Conservation (phyloP, 306 rosid species). For the Medicago arabica region DNA sequence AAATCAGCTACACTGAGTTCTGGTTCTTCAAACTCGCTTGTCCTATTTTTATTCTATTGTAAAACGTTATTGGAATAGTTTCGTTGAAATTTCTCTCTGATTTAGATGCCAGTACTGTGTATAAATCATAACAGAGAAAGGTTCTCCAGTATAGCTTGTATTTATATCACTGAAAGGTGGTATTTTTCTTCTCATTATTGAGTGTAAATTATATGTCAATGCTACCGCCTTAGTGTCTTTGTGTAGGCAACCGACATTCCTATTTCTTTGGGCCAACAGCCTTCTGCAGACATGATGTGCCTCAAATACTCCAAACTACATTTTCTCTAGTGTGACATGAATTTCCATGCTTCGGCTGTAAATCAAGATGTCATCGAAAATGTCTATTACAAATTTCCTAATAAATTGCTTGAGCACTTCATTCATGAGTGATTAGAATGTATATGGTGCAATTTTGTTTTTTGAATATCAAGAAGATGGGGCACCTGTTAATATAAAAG, state of each 20-base stretch:
- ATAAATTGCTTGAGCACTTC: not conserved
- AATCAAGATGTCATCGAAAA: not conserved
- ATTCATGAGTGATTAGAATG: not conserved
- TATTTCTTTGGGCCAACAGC: not conserved
- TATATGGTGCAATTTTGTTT: not conserved
- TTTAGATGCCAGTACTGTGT: not conserved
- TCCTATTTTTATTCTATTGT: slow-evolving; percentile 14
- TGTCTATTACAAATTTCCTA: not conserved
- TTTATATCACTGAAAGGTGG: slow-evolving; percentile 11
- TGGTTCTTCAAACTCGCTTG: slow-evolving; percentile 8
- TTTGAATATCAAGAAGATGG: not conserved
- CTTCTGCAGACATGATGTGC: slow-evolving; percentile 1
- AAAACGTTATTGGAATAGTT: not conserved
- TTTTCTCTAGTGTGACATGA: slow-evolving; percentile 8
- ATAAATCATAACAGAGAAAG: not conserved
- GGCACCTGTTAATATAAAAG: not conserved
- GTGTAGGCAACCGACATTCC: not conserved
- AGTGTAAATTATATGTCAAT: not conserved
- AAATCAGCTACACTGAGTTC: not conserved
- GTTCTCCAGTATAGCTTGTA: not conserved
- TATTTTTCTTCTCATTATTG: not conserved
- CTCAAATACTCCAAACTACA: not conserved
- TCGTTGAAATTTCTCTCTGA: not conserved
- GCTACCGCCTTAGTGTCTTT: not conserved
- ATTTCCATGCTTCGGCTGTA: not conserved